Evolutionary conservation across 306 rosid genomes (phyloP).

Genomic region (Prosopis cineraria): DNA sequence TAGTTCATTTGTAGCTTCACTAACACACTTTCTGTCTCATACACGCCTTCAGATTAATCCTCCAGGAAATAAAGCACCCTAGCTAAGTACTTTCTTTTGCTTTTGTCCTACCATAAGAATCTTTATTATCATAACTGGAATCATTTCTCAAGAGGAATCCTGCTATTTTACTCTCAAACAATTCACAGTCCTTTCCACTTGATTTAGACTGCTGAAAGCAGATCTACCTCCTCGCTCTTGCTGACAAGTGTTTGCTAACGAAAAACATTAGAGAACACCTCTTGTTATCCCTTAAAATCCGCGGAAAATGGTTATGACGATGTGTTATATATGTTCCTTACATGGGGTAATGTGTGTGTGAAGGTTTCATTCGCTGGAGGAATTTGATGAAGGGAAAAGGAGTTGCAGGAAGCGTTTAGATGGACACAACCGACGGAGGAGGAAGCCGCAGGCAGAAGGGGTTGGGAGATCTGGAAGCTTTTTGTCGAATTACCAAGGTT

Average conservation of each 20-base stretch:
- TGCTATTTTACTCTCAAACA: not conserved
- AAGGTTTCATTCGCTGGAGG: constrained; percentile 80
- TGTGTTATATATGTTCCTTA: not conserved
- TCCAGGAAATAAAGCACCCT: not conserved
- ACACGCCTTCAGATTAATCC: not conserved
- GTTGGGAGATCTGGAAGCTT: constrained; percentile 48
- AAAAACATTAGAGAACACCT: not conserved
- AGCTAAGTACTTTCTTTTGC: constrained; percentile 23
- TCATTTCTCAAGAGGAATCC: not conserved
- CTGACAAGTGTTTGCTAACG: constrained; percentile 19
- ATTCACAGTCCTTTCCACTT: not conserved
- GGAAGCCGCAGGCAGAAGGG: constrained; percentile 66
- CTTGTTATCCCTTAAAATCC: not conserved
- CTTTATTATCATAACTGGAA: constrained; percentile 25
- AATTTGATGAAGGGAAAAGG: constrained; percentile 79
- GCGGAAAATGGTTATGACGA: not conserved
- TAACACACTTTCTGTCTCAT: constrained; percentile 16
- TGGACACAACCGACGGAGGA: constrained; percentile 75
- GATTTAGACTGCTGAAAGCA: not conserved
- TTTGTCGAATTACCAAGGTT: constrained; percentile 61
- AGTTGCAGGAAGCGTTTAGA: constrained; percentile 86
- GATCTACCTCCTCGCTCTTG: not conserved
- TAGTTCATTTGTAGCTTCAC: constrained; percentile 39
- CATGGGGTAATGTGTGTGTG: not conserved
- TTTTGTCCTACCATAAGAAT: constrained; percentile 35